A percentile compares a stretch with the other conserved stretches of the same genome.
Evolutionary conservation across 177 flowering plant genomes (phyloP).

Genomic region (Vitis hybrid): DNA sequence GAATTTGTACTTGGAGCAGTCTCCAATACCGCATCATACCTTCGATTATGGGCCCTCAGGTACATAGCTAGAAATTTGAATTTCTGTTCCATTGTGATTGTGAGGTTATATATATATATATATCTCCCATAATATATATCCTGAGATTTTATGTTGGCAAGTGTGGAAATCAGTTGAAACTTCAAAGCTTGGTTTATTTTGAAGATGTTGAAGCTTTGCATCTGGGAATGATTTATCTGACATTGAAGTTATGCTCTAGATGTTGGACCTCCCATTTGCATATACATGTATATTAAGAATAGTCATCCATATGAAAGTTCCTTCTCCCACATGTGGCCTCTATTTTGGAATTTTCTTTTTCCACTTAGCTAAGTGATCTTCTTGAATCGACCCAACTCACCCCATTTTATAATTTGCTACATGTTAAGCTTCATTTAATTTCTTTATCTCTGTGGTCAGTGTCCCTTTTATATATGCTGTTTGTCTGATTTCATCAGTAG

Average conservation of each 20-base stretch:
- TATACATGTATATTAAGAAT: background rate
- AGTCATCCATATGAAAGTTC: background rate
- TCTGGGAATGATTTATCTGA: too few relatives aligned
- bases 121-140: too few relatives aligned
- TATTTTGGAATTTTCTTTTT: background rate
- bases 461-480: background rate
- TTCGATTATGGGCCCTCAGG: slow-evolving; percentile 99
- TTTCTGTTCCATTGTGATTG: background rate
- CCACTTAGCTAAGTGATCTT: background rate
- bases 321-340: background rate
- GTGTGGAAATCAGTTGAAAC: too few relatives aligned
- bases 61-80: slow-evolving; percentile 21
- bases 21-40: slow-evolving; percentile 97
- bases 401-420: background rate
- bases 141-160: too few relatives aligned
- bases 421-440: background rate
- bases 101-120: too few relatives aligned
- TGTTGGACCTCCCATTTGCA: background rate
- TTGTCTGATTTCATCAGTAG: background rate
- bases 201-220: too few relatives aligned
- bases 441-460: background rate
- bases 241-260: too few relatives aligned
- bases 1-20: slow-evolving; percentile 98
- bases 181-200: too few relatives aligned
- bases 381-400: background rate